A percentile compares a stretch with the other conserved stretches of the same genome.
These are phyloP conservation scores for Termitomyces bulborhizus DNA, from an alignment of 768 basidiomycete genomes.

Conservation along the genomic window DNA sequence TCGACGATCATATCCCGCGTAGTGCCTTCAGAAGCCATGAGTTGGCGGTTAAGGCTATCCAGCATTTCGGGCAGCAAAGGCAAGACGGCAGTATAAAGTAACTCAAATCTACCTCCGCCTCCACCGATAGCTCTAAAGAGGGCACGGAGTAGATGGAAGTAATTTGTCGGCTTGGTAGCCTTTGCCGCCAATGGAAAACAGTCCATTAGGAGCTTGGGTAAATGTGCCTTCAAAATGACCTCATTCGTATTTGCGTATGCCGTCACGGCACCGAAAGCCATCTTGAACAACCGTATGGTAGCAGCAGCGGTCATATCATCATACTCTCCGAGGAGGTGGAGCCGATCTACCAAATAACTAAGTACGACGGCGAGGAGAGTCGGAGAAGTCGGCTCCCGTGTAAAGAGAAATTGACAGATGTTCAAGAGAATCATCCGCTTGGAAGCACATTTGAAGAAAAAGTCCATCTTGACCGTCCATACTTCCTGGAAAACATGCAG, in stretches of 20 bases:
- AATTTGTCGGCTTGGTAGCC: conserved; percentile 84
- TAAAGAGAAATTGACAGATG: conserved; percentile 79
- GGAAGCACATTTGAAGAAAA: conserved; percentile 78
- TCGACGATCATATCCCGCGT: conserved; percentile 93
- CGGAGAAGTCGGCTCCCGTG: conserved; percentile 68
- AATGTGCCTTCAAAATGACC: conserved; percentile 86
- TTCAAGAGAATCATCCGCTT: conserved; percentile 76
- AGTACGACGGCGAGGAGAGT: conserved; percentile 87
- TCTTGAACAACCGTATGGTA: conserved; percentile 89
- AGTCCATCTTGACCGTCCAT: conserved; percentile 88
- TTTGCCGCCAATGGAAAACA: conserved; percentile 93
- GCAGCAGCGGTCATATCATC: conserved; percentile 78
- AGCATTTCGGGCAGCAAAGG: conserved; percentile 97
- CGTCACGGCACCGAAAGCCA: conserved; percentile 87
- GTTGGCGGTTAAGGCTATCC: conserved; percentile 87
- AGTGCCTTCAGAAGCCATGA: conserved; percentile 77
- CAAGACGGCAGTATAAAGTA: conserved; percentile 92
- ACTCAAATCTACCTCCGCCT: conserved; percentile 87
- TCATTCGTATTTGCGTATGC: conserved; percentile 73
- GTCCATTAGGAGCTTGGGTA: conserved; percentile 91
- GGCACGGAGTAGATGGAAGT: conserved; percentile 86
- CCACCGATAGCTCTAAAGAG: conserved; percentile 93
- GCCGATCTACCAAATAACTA: conserved; percentile 74
- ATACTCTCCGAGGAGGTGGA: conserved; percentile 80
- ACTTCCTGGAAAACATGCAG: conserved; percentile 93